phyloP scores from a whole-genome alignment of 805 yeast genomes.

The Saturnispora hagleri region DNA sequence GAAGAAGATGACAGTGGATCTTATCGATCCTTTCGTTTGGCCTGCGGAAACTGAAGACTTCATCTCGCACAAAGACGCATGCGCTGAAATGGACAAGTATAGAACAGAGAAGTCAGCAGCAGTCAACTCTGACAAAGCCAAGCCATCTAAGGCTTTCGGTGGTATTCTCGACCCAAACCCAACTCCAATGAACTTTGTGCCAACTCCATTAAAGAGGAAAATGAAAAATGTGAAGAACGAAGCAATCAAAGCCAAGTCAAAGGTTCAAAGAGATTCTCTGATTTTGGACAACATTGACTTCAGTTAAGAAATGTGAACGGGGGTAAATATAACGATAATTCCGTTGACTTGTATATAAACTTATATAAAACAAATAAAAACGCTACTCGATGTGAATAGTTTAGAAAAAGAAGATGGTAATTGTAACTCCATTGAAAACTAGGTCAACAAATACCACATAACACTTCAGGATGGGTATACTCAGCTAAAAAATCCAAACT shows the following conservation, averaged over 20 bases:
- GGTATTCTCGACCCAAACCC: constrained; percentile 53
- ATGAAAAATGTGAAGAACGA: constrained; percentile 37
- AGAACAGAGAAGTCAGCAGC: constrained; percentile 40
- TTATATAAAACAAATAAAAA: not conserved
- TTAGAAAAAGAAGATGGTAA: not conserved
- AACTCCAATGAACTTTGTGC: constrained; percentile 57
- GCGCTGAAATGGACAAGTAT: constrained; percentile 41
- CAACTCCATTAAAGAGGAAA: constrained; percentile 37
- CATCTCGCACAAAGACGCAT: constrained; percentile 25
- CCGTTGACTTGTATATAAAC: not conserved
- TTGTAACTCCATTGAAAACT: not conserved
- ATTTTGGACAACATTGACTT: constrained; percentile 20
- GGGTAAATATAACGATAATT: not conserved
- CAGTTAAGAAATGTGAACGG: not conserved
- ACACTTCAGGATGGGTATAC: not conserved
- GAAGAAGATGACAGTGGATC: constrained; percentile 94
- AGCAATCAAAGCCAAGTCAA: constrained; percentile 22
- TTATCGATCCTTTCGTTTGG: constrained; percentile 95
- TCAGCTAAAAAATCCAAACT: constrained; percentile 4
- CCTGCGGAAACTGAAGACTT: constrained; percentile 48
- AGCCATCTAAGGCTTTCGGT: constrained; percentile 64
- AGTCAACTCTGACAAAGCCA: constrained; percentile 56
- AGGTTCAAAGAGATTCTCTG: constrained; percentile 26
- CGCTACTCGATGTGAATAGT: not conserved
- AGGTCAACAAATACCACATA: not conserved